Base-by-base conservation (phyloP, 1,139 yeast genomes). In the Meyerozyma sp. region DNA sequence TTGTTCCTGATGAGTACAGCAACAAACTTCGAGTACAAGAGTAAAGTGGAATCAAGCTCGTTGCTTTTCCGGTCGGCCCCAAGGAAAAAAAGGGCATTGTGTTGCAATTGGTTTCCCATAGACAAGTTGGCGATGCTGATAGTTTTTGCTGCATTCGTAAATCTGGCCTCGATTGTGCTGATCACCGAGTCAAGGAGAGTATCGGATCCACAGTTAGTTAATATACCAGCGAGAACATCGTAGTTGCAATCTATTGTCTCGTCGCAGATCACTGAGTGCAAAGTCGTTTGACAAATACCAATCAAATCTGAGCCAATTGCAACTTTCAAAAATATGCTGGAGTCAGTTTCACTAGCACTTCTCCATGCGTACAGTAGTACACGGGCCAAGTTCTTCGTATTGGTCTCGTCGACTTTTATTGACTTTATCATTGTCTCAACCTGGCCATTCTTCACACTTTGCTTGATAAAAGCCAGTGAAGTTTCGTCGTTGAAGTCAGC, bases 1-100 rank as follows among this genome's bases (percentile, higher is more conserved):
- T 21, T 21, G 23, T 21, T 21, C 5, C 23, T 21, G 23, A 21
- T 21, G 23, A 21, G 23, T 21, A 21, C 23, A 21, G 23, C 8
- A 8, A 30, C 14, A 16, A 30, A n/a, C 8, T 30, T 30, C 5
- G 34, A 30, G 34, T 30, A 30, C 10, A 16, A 11, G 4, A 30
- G 20, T 4, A 30, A 8, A 11, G 16, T 14, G 3, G 20, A 9
- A 11, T 30, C 34, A 13, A 30, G 34, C 14, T 9, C 34, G 14
- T 30, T 30, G 16, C 2, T 13, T n/a, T 11, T 13, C 5, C 8
- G 4, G 20, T 13, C 20, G 45, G 43, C 1, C 46, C 47, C 35
- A 48, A 44, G 8, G 41, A 35, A 4, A 44, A 42, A 41, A 44
- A 34, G 40, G 41, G 35, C 35, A 40, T 30, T 30, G 10, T 30